Percentiles rank a stretch among this genome's conserved stretches.
These are phyloP conservation scores for Sambucus nigra DNA, from an alignment of 129 eudicot genomes.

Conservation along the genomic window DNA sequence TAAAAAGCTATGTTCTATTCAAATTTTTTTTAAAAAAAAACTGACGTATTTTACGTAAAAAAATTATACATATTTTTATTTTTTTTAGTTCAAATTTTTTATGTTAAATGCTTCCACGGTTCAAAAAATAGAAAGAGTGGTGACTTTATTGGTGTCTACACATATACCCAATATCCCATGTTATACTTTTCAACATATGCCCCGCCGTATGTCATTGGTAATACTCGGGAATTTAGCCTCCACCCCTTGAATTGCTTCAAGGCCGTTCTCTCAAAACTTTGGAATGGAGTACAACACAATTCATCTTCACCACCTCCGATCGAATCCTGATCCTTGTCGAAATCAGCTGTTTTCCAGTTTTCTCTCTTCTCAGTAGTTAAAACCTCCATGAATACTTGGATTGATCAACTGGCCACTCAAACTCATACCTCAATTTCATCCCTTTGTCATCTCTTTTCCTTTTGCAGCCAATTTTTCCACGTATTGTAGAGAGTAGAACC, in stretches of 20 bases:
- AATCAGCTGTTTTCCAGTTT: neutral
- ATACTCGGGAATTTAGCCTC: neutral
- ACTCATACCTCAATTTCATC: neutral
- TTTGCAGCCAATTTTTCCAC: constrained; percentile 8
- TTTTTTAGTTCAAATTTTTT: no score
- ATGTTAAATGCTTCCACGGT: no score
- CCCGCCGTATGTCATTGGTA: no score
- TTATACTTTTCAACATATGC: no score
- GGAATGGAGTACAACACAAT: constrained; percentile 7
- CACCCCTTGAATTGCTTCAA: constrained; percentile 9
- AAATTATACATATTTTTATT: no score
- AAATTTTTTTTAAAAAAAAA: no score
- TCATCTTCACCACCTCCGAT: constrained; percentile 5
- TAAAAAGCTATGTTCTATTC: no score
- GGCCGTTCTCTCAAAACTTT: constrained; percentile 11
- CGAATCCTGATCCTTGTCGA: neutral
- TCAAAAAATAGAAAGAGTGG: no score
- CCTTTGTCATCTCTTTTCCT: neutral
- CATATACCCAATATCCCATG: no score
- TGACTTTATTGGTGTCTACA: no score
- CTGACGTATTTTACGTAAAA: no score
- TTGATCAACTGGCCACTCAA: constrained; percentile 9
- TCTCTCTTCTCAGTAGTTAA: neutral
- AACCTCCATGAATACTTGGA: constrained; percentile 4
- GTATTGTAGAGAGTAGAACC: constrained; percentile 10